Conservation (phyloP, 2,329 filamentous ascomycete genomes). For the Chaetothyriales sp. region DNA sequence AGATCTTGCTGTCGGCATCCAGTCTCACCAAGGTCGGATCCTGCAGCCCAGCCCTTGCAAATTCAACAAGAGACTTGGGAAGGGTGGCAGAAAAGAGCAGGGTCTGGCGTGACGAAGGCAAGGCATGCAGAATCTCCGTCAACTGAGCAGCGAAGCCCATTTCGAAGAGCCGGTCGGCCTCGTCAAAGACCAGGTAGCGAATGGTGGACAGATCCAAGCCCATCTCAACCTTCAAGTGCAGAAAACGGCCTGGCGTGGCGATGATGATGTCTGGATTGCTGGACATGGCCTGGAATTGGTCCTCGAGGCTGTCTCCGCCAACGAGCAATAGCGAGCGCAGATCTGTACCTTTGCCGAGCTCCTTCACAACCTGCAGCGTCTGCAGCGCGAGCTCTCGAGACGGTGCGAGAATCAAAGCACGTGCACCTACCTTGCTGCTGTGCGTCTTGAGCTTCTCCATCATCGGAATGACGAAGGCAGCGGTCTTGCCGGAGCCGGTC, state of each 20-base stretch:
- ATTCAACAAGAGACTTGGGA: slow-evolving; percentile 87
- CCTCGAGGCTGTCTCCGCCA: slow-evolving; percentile 88
- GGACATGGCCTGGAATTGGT: slow-evolving; percentile 87
- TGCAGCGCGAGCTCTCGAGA: slow-evolving; percentile 90
- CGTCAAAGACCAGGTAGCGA: slow-evolving; percentile 90
- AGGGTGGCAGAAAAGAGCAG: slow-evolving; percentile 90
- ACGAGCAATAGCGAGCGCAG: slow-evolving; percentile 81
- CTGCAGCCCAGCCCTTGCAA: slow-evolving; percentile 81
- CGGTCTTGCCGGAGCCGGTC: slow-evolving; percentile 97
- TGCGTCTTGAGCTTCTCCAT: slow-evolving; percentile 84
- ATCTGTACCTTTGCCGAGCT: slow-evolving; percentile 80
- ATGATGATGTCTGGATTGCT: slow-evolving; percentile 95
- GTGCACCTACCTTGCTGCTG: slow-evolving; percentile 70
- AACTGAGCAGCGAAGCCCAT: slow-evolving; percentile 96
- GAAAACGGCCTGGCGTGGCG: slow-evolving; percentile 86
- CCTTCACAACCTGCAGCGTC: slow-evolving; percentile 91
- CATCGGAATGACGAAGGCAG: slow-evolving; percentile 96
- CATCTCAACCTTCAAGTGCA: slow-evolving; percentile 98
- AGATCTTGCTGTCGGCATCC: slow-evolving; percentile 90
- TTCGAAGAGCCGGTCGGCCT: slow-evolving; percentile 91
- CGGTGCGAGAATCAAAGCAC: slow-evolving; percentile 79
- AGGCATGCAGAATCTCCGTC: slow-evolving; percentile 77
- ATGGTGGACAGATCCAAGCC: slow-evolving; percentile 77
- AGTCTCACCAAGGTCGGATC: slow-evolving; percentile 82
- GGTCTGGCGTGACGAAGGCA: slow-evolving; percentile 76